phyloP scores from a whole-genome alignment of 495 filamentous ascomycete species.

The Aspergillus egyptiacus region DNA sequence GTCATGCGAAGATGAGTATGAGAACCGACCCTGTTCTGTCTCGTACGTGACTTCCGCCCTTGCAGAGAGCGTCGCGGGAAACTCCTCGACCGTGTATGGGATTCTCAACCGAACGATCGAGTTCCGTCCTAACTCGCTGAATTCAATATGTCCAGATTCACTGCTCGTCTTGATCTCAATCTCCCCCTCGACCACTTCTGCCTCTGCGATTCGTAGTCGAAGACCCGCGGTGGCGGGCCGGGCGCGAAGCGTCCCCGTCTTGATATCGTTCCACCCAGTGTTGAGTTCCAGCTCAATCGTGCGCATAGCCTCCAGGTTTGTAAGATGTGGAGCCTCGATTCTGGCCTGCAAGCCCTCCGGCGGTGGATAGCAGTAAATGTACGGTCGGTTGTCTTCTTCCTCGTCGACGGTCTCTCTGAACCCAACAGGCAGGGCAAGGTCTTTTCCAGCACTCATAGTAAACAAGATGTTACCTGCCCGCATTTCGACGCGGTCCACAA shows the following conservation, averaged over 20 bases:
- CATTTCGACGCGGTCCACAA: slow-evolving; percentile 67
- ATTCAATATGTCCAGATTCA: slow-evolving; percentile 61
- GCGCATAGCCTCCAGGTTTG: slow-evolving; percentile 72
- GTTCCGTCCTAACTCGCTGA: slow-evolving; percentile 48
- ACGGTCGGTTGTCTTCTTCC: slow-evolving; percentile 32
- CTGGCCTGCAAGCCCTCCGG: slow-evolving; percentile 44
- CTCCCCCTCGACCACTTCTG: slow-evolving; percentile 51
- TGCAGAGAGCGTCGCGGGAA: slow-evolving; percentile 63
- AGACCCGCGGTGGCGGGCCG: slow-evolving; percentile 82
- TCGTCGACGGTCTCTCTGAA: slow-evolving; percentile 37
- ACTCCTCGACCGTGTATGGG: slow-evolving; percentile 81
- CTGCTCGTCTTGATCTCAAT: slow-evolving; percentile 49
- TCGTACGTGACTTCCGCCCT: slow-evolving; percentile 73
- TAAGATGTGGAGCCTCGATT: slow-evolving; percentile 37
- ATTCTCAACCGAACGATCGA: slow-evolving; percentile 55
- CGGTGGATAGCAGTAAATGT: slow-evolving; percentile 48
- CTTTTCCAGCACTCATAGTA: slow-evolving; percentile 28
- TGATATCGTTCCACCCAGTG: slow-evolving; percentile 73
- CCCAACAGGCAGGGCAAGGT: slow-evolving; percentile 32
- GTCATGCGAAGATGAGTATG: slow-evolving; percentile 55
- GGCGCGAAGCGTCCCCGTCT: slow-evolving; percentile 61
- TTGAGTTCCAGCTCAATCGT: slow-evolving; percentile 66
- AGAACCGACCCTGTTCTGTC: slow-evolving; percentile 66
- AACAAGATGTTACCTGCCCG: slow-evolving; percentile 64
- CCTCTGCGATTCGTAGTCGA: slow-evolving; percentile 69